These are phyloP conservation scores for Acanthamoeba culbertsoni DNA, from an alignment of 208 protist species.

Conservation along the genomic window DNA sequence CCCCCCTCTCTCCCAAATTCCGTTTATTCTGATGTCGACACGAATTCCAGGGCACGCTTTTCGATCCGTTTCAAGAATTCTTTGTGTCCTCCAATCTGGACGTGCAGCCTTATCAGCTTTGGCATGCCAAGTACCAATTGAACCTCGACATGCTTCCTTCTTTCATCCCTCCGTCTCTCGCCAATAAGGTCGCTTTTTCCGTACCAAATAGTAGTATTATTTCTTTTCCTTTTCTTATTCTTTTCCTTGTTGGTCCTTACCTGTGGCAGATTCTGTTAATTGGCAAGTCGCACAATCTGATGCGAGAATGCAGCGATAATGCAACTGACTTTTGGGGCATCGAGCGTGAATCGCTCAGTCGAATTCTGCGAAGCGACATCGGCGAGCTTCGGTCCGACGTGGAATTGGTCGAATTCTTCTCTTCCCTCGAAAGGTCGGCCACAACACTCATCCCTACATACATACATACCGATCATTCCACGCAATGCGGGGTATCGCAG, in stretches of 20 bases:
- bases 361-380: not conserved
- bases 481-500: too few relatives aligned
- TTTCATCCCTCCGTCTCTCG: conserved; percentile 59
- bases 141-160: conserved; percentile 52
- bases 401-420: conserved; percentile 29
- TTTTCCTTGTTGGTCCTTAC: not conserved
- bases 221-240: not conserved
- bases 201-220: too few relatives aligned
- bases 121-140: conserved; percentile 74
- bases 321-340: not conserved
- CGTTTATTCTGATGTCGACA: not conserved
- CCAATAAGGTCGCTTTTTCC: conserved; percentile 54
- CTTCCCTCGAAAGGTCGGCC: not conserved
- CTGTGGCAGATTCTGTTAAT: conserved; percentile 72
- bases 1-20: too few relatives aligned
- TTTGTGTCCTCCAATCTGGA: conserved; percentile 72
- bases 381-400: not conserved
- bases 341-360: not conserved
- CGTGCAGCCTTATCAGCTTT: conserved; percentile 54
- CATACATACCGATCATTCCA: not conserved
- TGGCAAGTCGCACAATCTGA: conserved; percentile 86
- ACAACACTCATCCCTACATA: not conserved
- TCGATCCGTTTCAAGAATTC: conserved; percentile 82
- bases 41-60: conserved; percentile 56
- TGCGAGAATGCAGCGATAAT: conserved; percentile 73